A percentile compares a stretch with the other conserved stretches of the same genome.
These are phyloP conservation scores for Prunus campanulata DNA, from an alignment of 306 rosid species.

Conservation along the genomic window DNA sequence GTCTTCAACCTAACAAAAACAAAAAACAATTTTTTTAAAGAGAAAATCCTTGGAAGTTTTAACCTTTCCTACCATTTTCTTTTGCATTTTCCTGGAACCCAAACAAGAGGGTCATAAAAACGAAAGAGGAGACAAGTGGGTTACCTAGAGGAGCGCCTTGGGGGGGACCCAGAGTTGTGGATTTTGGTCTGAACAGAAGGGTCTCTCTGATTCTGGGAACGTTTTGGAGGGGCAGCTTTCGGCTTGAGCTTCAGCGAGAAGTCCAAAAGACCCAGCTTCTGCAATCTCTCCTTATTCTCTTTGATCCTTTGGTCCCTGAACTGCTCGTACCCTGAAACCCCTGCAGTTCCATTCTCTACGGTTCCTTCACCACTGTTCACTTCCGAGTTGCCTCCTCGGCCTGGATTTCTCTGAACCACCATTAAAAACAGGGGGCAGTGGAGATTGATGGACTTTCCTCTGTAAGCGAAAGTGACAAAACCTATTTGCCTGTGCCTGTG, in stretches of 20 bases:
- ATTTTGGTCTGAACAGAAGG: conserved; percentile 8
- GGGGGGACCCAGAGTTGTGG: conserved; percentile 19
- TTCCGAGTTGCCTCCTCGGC: not conserved
- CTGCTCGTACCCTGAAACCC: conserved; percentile 39
- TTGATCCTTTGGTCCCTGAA: conserved; percentile 61
- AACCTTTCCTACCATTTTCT: not conserved
- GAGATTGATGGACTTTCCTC: not conserved
- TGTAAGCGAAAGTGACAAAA: not conserved
- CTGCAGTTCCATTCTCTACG: not conserved
- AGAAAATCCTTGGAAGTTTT: not conserved
- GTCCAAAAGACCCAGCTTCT: conserved; percentile 53
- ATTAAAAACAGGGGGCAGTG: not conserved
- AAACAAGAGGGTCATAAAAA: not conserved
- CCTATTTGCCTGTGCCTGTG: too few relatives aligned
- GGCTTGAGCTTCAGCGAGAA: conserved; percentile 52
- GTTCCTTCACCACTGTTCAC: not conserved
- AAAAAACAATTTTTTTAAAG: not conserved
- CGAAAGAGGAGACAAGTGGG: not conserved
- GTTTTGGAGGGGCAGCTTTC: conserved; percentile 14
- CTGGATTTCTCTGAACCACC: conserved; percentile 29
- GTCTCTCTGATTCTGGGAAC: not conserved
- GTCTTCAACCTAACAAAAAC: conserved; percentile 52
- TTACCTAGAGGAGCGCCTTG: conserved; percentile 72
- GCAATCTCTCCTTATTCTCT: conserved; percentile 70
- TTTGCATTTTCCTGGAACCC: conserved; percentile 7